Percentiles rank a stretch among this genome's conserved stretches.
phyloP scores from a whole-genome alignment of 768 basidiomycete genomes.

The Boletus rex-veris region DNA sequence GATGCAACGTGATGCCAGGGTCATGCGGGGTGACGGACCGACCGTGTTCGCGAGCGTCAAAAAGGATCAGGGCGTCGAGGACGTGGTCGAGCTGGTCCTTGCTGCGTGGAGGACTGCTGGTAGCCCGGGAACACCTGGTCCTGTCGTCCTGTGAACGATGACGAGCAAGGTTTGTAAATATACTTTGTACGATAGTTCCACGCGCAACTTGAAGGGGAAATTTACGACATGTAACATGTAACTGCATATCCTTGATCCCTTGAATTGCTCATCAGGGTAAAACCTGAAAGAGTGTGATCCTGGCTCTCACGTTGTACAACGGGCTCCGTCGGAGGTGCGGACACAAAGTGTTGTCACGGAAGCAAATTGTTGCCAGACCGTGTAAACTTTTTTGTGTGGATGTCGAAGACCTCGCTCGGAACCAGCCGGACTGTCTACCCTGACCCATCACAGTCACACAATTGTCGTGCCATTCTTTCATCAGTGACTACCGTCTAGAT shows the following conservation, averaged over 20 bases:
- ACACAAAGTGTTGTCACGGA: background rate
- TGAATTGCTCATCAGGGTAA: background rate
- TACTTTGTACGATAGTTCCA: background rate
- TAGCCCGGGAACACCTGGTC: slow-evolving; percentile 58
- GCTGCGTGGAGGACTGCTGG: slow-evolving; percentile 87
- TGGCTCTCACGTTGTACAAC: slow-evolving; percentile 5
- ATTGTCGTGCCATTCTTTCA: no score
- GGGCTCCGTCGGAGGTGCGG: background rate
- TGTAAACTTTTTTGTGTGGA: background rate
- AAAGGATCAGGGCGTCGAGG: slow-evolving; percentile 72
- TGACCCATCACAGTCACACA: background rate
- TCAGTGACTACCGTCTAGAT: no score
- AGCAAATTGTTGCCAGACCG: background rate
- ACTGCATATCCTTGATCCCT: background rate
- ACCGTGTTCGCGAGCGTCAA: slow-evolving; percentile 89
- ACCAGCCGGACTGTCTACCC: background rate
- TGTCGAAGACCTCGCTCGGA: background rate
- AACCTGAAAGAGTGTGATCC: background rate
- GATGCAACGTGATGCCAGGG: slow-evolving; percentile 89
- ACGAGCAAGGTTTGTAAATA: background rate
- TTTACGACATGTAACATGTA: slow-evolving; percentile 4
- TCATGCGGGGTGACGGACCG: slow-evolving; percentile 93
- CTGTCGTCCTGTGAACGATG: slow-evolving; percentile 26
- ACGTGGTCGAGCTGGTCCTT: slow-evolving; percentile 75
- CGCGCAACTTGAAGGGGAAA: background rate